These are phyloP conservation scores for Colletotrichum sp. DNA, from an alignment of 2,329 filamentous ascomycete genomes.

Conservation along the genomic window DNA sequence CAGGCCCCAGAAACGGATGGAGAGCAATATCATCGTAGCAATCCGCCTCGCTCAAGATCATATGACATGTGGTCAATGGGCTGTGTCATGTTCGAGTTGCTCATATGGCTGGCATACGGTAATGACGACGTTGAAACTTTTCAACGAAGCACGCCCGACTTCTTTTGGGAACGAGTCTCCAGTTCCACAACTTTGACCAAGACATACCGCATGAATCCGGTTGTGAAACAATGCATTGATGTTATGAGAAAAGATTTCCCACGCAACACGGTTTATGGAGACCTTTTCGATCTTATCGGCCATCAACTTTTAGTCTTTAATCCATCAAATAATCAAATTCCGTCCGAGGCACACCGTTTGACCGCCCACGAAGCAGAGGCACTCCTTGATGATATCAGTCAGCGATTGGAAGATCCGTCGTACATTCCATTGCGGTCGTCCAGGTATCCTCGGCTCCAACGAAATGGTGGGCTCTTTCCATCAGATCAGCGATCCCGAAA, in stretches of 20 bases:
- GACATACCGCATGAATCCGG: background rate
- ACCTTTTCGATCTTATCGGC: background rate
- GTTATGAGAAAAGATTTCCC: background rate
- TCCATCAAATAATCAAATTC: background rate
- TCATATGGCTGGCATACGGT: background rate
- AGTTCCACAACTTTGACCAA: background rate
- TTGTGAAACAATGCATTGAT: background rate
- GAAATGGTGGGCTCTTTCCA: background rate
- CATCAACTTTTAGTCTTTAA: background rate
- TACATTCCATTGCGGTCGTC: background rate
- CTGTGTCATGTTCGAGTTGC: background rate
- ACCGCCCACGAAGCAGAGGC: background rate
- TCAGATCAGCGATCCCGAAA: background rate
- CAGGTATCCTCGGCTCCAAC: background rate
- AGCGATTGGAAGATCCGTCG: background rate
- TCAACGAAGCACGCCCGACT: background rate
- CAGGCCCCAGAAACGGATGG: background rate
- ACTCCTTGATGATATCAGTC: background rate
- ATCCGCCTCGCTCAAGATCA: background rate
- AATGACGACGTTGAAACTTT: background rate
- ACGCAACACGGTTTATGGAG: background rate
- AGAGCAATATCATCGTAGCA: background rate
- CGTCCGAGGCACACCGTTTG: background rate
- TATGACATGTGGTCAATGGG: background rate
- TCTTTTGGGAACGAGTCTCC: background rate